A percentile compares a stretch with the other conserved stretches of the same genome.
phyloP scores from a whole-genome alignment of 1,139 yeast species.

The Sugiyamaella paludigena region DNA sequence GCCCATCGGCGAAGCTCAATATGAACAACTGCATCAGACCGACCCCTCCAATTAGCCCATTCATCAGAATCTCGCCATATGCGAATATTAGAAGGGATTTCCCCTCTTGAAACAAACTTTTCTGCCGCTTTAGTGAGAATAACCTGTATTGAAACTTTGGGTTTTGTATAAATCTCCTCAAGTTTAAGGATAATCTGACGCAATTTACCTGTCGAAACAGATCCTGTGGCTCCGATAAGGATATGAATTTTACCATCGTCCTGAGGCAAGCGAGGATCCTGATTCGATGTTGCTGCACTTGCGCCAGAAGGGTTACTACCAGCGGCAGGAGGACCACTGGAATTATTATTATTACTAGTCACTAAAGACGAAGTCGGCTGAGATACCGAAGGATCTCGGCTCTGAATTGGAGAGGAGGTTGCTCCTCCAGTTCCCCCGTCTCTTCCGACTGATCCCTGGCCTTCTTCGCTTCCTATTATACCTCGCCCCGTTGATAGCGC shows the following conservation, averaged over 20 bases:
- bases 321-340: too few relatives aligned
- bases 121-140: slow-evolving; percentile 82
- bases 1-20: slow-evolving; percentile 96
- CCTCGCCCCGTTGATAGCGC: too few relatives aligned
- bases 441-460: too few relatives aligned
- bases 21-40: slow-evolving; percentile 90
- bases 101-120: slow-evolving; percentile 62
- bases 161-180: slow-evolving; percentile 73
- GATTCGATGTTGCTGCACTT: neutral
- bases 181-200: slow-evolving; percentile 71
- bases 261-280: slow-evolving; percentile 77
- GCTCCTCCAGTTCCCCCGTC: too few relatives aligned
- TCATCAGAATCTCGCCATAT: slow-evolving; percentile 91
- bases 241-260: slow-evolving; percentile 90
- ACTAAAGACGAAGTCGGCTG: too few relatives aligned
- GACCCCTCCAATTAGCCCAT: slow-evolving; percentile 81
- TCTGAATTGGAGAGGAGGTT: too few relatives aligned
- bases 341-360: too few relatives aligned
- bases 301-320: neutral
- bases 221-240: slow-evolving; percentile 87
- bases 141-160: slow-evolving; percentile 73
- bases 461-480: too few relatives aligned
- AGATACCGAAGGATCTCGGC: too few relatives aligned
- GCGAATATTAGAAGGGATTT: slow-evolving; percentile 60
- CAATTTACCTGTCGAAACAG: slow-evolving; percentile 73